Evolutionary conservation across 495 filamentous ascomycete genomes (phyloP).

Genomic region (Podospora pseudoanserina): DNA sequence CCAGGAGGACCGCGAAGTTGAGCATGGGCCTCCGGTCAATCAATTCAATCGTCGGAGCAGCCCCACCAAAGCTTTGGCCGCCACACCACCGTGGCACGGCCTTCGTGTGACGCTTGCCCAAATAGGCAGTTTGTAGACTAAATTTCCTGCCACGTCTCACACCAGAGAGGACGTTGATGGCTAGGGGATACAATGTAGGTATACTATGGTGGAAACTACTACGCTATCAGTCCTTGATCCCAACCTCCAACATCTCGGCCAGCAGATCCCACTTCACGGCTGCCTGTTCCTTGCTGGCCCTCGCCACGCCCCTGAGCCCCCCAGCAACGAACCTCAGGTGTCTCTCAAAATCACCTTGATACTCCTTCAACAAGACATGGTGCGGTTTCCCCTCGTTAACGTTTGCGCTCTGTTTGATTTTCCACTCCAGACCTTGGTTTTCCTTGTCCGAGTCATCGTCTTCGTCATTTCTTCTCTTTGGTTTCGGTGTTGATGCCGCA

Average conservation of each 20-base stretch:
- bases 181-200: constrained; percentile 62
- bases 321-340: constrained; percentile 52
- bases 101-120: background rate
- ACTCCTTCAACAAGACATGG: constrained; percentile 38
- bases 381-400: constrained; percentile 29
- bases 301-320: constrained; percentile 55
- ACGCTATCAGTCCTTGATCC: constrained; percentile 32
- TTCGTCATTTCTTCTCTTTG: constrained; percentile 31
- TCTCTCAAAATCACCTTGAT: constrained; percentile 48
- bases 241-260: constrained; percentile 57
- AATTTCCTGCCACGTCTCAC: background rate
- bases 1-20: background rate
- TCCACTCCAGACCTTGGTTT: background rate
- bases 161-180: constrained; percentile 53
- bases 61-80: constrained; percentile 7
- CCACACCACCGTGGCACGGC: background rate
- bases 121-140: background rate
- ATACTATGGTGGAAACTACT: constrained; percentile 72
- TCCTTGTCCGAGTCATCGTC: constrained; percentile 38
- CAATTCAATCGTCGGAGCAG: background rate
- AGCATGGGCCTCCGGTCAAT: background rate
- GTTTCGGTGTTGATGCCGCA: constrained; percentile 7
- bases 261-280: constrained; percentile 55
- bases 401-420: background rate
- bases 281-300: constrained; percentile 51